These are phyloP conservation scores for Stentor roeselii DNA, from an alignment of 73 alveolate genomes.

Conservation along the genomic window DNA sequence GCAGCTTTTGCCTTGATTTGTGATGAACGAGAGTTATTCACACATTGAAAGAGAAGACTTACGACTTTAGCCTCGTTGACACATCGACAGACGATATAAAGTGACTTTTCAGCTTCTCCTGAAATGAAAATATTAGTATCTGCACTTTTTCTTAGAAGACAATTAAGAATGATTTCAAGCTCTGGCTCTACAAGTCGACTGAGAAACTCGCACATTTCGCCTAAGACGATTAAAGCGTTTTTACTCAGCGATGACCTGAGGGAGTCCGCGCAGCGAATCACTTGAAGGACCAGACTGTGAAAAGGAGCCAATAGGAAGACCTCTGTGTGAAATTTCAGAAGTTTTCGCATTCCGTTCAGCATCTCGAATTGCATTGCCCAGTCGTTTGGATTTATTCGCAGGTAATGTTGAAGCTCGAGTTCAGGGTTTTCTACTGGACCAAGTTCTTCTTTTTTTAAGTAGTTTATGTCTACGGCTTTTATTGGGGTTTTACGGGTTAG, in stretches of 20 bases:
- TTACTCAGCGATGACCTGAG: conserved; percentile 36
- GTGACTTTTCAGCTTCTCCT: conserved; percentile 45
- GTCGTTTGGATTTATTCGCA: background rate
- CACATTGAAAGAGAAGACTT: background rate
- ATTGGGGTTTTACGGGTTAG: background rate
- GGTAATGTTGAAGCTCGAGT: background rate
- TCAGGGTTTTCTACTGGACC: conserved; percentile 15
- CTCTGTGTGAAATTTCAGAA: background rate
- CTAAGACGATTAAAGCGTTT: conserved; percentile 36
- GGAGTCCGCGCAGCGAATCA: conserved; percentile 37
- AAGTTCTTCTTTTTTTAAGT: conserved; percentile 7
- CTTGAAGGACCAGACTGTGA: conserved; percentile 17
- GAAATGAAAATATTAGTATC: conserved; percentile 40
- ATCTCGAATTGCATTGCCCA: conserved; percentile 7
- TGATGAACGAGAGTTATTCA: conserved; percentile 1
- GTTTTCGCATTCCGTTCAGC: conserved; percentile 4
- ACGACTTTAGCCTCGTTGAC: conserved; percentile 26
- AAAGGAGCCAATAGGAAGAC: background rate
- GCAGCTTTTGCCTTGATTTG: conserved; percentile 19
- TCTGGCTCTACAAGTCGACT: conserved; percentile 36
- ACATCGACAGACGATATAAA: conserved; percentile 31
- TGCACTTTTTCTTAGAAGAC: conserved; percentile 30
- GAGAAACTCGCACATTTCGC: conserved; percentile 38
- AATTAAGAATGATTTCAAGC: conserved; percentile 31
- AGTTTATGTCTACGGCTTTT: background rate